Conservation (phyloP, 768 basidiomycete species). For the Xanthoconium purpureum region DNA sequence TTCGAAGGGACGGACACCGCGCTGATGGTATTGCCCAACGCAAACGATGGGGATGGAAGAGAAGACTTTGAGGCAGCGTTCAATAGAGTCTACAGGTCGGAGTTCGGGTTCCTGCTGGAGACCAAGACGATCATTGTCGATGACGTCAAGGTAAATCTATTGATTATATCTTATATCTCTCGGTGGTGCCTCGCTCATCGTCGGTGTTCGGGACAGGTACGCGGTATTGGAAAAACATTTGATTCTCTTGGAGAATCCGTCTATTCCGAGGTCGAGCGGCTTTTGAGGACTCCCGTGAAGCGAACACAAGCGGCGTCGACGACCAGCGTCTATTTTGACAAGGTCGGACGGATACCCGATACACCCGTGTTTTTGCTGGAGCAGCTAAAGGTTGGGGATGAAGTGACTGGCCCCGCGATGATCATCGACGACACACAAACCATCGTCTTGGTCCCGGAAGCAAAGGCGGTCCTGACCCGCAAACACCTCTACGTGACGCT, state of each 20-base stretch:
- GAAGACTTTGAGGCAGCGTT: conserved; percentile 82
- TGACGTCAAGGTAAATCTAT: conserved; percentile 71
- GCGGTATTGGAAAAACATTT: conserved; percentile 89
- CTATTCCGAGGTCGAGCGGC: conserved; percentile 63
- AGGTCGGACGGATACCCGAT: conserved; percentile 66
- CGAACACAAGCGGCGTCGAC: conserved; percentile 47
- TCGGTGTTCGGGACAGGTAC: conserved; percentile 47
- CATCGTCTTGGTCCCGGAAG: conserved; percentile 79
- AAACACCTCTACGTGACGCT: conserved; percentile 62
- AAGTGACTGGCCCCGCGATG: conserved; percentile 83
- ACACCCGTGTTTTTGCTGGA: conserved; percentile 80
- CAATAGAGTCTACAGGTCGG: conserved; percentile 72
- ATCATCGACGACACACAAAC: conserved; percentile 96
- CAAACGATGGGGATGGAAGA: conserved; percentile 46
- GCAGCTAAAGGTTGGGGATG: conserved; percentile 63
- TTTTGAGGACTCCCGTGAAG: conserved; percentile 41
- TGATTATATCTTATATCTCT: not conserved
- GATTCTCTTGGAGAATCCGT: conserved; percentile 77
- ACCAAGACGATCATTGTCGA: conserved; percentile 83
- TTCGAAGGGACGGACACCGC: conserved; percentile 94
- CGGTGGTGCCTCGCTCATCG: not conserved
- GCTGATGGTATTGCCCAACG: conserved; percentile 73
- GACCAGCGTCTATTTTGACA: conserved; percentile 80
- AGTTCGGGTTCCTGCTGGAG: conserved; percentile 91
- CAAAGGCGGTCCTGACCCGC: conserved; percentile 62